Conservation (phyloP, 768 basidiomycete species). For the Tremella mesenterica region DNA sequence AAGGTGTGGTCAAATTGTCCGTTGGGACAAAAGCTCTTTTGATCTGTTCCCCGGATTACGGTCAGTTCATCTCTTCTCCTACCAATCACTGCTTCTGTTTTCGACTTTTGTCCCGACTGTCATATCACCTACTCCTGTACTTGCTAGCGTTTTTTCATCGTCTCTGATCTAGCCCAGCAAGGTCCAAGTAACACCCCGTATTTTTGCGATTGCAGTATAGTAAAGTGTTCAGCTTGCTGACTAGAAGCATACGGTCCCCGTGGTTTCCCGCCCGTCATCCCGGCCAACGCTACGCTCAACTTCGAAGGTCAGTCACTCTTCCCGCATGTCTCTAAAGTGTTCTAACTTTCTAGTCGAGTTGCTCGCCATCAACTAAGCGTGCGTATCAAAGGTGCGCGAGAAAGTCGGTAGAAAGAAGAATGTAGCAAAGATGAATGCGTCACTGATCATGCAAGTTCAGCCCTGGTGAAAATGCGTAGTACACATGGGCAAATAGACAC, state of each 20-base stretch:
- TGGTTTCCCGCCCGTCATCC: constrained; percentile 45
- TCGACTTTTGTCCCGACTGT: not conserved
- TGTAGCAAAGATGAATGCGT: no score
- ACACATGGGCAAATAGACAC: no score
- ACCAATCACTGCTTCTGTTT: not conserved
- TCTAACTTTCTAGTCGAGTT: constrained; percentile 24
- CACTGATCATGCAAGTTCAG: no score
- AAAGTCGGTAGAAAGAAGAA: no score
- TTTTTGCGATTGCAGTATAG: not conserved
- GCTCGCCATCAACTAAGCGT: constrained; percentile 35
- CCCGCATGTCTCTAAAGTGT: not conserved
- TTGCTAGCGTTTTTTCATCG: not conserved
- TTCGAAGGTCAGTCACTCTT: constrained; percentile 30
- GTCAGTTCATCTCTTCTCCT: constrained; percentile 16
- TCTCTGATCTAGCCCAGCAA: not conserved
- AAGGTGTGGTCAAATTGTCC: constrained; percentile 43
- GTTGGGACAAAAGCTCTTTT: constrained; percentile 45
- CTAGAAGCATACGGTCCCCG: constrained; percentile 25
- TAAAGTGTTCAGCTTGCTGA: not conserved
- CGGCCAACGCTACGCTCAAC: constrained; percentile 43
- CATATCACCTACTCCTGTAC: not conserved
- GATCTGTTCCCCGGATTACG: constrained; percentile 45
- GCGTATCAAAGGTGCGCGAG: no score
- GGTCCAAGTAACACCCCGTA: no score
- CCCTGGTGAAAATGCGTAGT: no score